Conservation (phyloP, 768 basidiomycete species). For the Asterophora lycoperdoides region DNA sequence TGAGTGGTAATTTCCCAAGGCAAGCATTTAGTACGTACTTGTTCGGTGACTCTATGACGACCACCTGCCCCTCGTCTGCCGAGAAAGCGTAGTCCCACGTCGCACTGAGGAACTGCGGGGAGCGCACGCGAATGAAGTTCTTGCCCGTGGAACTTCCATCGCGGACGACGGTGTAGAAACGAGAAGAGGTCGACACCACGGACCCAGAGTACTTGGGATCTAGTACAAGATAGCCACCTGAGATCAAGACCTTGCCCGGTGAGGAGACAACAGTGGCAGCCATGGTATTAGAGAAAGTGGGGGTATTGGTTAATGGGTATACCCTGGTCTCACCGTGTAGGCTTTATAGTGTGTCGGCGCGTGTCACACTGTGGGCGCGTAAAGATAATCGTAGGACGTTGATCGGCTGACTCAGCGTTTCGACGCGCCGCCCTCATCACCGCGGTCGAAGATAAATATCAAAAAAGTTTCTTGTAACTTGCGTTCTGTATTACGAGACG, state of each 20-base stretch:
- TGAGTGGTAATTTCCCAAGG: slow-evolving; percentile 9
- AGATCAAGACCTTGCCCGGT: slow-evolving; percentile 92
- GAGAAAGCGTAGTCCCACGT: slow-evolving; percentile 68
- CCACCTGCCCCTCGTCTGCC: slow-evolving; percentile 29
- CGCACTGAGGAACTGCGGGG: slow-evolving; percentile 86
- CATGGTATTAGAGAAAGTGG: slow-evolving; percentile 23
- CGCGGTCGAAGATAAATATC: neutral
- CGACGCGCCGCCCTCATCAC: neutral
- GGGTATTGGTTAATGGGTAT: neutral
- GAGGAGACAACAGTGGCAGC: slow-evolving; percentile 73
- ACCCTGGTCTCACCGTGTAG: neutral
- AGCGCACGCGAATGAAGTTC: slow-evolving; percentile 65
- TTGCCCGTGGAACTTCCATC: slow-evolving; percentile 26
- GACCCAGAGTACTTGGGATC: slow-evolving; percentile 82
- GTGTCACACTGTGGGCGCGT: slow-evolving; percentile 12
- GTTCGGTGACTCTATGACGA: slow-evolving; percentile 29
- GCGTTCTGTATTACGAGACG: slow-evolving; percentile 12
- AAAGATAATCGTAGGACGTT: slow-evolving; percentile 6
- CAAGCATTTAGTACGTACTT: slow-evolving; percentile 34
- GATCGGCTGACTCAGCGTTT: slow-evolving; percentile 12
- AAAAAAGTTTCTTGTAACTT: neutral
- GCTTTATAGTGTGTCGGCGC: slow-evolving; percentile 11
- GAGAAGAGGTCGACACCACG: slow-evolving; percentile 88
- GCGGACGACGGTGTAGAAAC: slow-evolving; percentile 83
- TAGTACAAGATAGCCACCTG: slow-evolving; percentile 96